phyloP scores from a whole-genome alignment of 192 early-diverging fungal genomes.

The Coemansia biformis region DNA sequence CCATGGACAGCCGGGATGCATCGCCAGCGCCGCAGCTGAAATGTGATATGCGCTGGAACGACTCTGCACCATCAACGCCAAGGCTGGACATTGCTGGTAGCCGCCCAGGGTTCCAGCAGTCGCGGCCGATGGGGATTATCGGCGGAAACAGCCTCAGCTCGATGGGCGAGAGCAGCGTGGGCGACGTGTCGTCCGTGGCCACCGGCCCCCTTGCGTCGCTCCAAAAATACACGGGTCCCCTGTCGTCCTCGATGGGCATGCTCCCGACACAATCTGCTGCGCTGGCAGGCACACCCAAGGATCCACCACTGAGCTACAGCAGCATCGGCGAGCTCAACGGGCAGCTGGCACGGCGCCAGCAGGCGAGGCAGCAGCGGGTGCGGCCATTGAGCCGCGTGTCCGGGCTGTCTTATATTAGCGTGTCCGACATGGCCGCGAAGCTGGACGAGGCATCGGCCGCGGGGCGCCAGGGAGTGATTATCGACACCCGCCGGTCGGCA shows the following conservation, averaged over 20 bases:
- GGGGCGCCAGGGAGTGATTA: conserved; percentile 41
- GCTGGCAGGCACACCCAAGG: background rate
- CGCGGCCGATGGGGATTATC: conserved; percentile 3
- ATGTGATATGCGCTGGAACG: conserved; percentile 2
- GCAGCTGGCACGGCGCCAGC: conserved; percentile 12
- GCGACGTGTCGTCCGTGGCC: conserved; percentile 9
- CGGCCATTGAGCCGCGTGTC: conserved; percentile 6
- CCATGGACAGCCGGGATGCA: conserved; percentile 1
- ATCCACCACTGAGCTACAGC: background rate
- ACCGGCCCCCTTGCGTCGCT: conserved; percentile 14
- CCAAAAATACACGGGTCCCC: conserved; percentile 5
- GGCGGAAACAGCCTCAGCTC: background rate
- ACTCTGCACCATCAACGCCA: conserved; percentile 10
- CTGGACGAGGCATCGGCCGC: background rate
- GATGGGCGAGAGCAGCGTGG: background rate
- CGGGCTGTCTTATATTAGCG: conserved; percentile 19
- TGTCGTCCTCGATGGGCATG: conserved; percentile 1
- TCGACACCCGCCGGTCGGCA: conserved; percentile 68
- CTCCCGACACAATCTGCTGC: background rate
- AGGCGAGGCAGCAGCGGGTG: conserved; percentile 4
- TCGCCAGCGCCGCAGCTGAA: conserved; percentile 1
- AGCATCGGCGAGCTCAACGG: conserved; percentile 1
- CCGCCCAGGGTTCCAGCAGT: background rate
- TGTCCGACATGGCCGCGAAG: conserved; percentile 10
- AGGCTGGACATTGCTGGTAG: background rate